phyloP scores from a whole-genome alignment of 2,329 filamentous ascomycete genomes.

The Epichloe scottii region DNA sequence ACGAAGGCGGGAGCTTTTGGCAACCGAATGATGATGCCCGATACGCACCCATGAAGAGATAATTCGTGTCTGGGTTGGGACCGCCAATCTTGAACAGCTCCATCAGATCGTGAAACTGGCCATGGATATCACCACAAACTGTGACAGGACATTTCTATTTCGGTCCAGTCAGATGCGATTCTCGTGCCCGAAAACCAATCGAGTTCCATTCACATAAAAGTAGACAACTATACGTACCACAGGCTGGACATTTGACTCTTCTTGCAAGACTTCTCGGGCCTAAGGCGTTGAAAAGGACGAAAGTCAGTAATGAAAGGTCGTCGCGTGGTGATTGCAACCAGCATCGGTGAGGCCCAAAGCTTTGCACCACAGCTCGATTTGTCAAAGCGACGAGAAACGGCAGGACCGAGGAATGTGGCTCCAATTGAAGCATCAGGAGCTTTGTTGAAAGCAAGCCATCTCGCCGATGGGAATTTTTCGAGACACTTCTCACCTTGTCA shows the following conservation, averaged over 20 bases:
- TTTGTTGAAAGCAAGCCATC: neutral
- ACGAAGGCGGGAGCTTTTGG: neutral
- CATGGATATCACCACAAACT: slow-evolving; percentile 97
- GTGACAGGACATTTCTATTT: slow-evolving; percentile 91
- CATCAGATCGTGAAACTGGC: slow-evolving; percentile 98
- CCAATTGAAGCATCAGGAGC: neutral
- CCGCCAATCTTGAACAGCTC: slow-evolving; percentile 99
- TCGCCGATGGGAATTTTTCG: neutral
- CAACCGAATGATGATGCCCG: neutral
- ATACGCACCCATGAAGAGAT: slow-evolving; percentile 88
- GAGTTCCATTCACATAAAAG: neutral
- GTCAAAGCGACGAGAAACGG: neutral
- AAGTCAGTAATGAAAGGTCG: slow-evolving; percentile 16
- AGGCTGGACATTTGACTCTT: slow-evolving; percentile 97
- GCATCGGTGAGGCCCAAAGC: neutral
- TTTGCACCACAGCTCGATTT: neutral
- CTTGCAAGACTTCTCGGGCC: slow-evolving; percentile 92
- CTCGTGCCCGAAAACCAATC: neutral
- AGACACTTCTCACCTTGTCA: slow-evolving; percentile 63
- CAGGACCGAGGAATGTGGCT: neutral
- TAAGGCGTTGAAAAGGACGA: slow-evolving; percentile 22
- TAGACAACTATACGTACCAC: slow-evolving; percentile 51
- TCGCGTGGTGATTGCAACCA: neutral
- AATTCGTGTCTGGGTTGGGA: slow-evolving; percentile 96
- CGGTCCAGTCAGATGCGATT: slow-evolving; percentile 1